phyloP scores from a whole-genome alignment of 2,329 filamentous ascomycete genomes.

The Paraphaeosphaeria sporulosa region DNA sequence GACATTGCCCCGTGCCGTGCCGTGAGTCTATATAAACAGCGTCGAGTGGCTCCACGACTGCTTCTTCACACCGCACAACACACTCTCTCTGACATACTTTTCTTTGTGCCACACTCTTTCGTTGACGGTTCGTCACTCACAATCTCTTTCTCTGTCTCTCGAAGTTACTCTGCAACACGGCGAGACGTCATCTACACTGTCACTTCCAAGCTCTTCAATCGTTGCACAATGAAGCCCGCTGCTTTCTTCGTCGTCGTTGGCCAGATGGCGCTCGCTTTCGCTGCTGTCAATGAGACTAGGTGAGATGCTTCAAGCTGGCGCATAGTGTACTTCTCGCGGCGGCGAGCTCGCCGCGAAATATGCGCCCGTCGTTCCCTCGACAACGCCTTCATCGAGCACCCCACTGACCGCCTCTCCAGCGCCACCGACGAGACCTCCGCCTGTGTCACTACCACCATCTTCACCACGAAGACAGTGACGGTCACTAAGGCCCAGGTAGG shows the following conservation, averaged over 20 bases:
- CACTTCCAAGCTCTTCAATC: neutral
- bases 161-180: too few relatives aligned
- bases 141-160: neutral
- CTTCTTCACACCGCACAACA: neutral
- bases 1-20: neutral
- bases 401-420: neutral
- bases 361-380: neutral
- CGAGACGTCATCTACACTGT: neutral
- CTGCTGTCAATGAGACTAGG: neutral
- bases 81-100: neutral
- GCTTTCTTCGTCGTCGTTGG: slow-evolving; percentile 1
- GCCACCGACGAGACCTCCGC: neutral
- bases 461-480: slow-evolving; percentile 6
- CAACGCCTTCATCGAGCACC: too few relatives aligned
- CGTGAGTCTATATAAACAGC: neutral
- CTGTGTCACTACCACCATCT: slow-evolving; percentile 2
- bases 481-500: neutral
- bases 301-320: neutral
- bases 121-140: slow-evolving; percentile 1
- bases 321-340: slow-evolving; percentile 1
- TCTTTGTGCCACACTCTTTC: slow-evolving; percentile 1
- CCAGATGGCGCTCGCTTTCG: slow-evolving; percentile 7
- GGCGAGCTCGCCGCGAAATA: neutral
- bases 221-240: slow-evolving; percentile 8
- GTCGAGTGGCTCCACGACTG: neutral